phyloP scores from a whole-genome alignment of 495 filamentous ascomycete species.

The Alectoria sarmentosa region DNA sequence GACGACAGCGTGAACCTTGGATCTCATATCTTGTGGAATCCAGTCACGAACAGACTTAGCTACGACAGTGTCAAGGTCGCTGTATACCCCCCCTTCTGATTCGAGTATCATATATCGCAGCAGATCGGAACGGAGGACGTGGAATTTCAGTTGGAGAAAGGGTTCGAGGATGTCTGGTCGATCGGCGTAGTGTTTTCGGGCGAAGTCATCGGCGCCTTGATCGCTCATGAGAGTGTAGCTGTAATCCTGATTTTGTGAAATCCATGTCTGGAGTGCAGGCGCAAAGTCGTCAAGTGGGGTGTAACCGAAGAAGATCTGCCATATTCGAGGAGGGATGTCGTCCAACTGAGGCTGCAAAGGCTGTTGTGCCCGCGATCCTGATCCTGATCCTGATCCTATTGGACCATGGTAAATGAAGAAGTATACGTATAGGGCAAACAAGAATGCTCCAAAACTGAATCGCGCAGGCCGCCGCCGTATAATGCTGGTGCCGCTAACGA shows the following conservation, averaged over 20 bases:
- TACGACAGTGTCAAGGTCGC: constrained; percentile 51
- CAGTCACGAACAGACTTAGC: constrained; percentile 43
- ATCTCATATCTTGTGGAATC: constrained; percentile 42
- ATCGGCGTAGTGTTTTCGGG: constrained; percentile 28
- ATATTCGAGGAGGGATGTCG: constrained; percentile 28
- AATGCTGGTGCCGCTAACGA: background rate
- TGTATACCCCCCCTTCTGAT: constrained; percentile 50
- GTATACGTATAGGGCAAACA: background rate
- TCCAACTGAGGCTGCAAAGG: constrained; percentile 1
- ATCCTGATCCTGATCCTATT: no score
- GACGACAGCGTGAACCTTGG: constrained; percentile 33
- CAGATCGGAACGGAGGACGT: constrained; percentile 47
- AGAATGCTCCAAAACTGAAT: background rate
- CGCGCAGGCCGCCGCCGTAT: background rate
- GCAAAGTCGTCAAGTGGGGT: constrained; percentile 18
- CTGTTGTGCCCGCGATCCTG: background rate
- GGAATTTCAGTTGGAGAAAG: constrained; percentile 35
- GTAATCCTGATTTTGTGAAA: constrained; percentile 23
- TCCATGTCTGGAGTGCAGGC: constrained; percentile 27
- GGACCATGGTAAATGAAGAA: background rate
- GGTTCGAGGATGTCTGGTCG: constrained; percentile 36
- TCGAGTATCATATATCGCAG: constrained; percentile 52
- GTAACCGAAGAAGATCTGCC: constrained; percentile 32
- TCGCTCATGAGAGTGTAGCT: constrained; percentile 32
- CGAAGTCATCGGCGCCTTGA: constrained; percentile 24